Conservation (phyloP, 2,329 filamentous ascomycete species). For the Calycina herbarum region DNA sequence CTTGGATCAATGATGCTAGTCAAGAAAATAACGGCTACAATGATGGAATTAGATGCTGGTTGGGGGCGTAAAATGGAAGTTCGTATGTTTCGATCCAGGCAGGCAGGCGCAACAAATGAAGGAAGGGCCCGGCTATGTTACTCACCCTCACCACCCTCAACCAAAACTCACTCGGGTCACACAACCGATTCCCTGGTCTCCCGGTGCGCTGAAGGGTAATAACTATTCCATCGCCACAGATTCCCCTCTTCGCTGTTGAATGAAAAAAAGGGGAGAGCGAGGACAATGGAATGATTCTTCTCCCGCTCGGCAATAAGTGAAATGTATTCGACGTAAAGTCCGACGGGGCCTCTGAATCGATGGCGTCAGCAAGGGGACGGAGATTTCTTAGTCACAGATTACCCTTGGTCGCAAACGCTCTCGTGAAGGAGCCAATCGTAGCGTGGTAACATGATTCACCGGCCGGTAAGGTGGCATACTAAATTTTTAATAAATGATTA, state of each 20-base stretch:
- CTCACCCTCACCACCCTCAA: not conserved
- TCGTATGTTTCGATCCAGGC: not conserved
- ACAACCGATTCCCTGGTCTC: no score
- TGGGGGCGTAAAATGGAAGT: not conserved
- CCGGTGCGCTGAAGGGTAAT: no score
- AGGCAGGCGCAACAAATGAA: not conserved
- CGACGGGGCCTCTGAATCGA: not conserved
- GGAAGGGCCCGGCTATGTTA: not conserved
- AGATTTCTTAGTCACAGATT: no score
- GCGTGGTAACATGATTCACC: not conserved
- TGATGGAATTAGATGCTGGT: slow-evolving; percentile 2
- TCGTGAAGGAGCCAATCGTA: not conserved
- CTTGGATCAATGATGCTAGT: not conserved
- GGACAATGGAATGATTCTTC: not conserved
- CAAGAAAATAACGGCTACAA: not conserved
- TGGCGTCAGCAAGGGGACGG: not conserved
- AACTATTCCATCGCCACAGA: no score
- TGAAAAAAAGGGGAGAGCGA: no score
- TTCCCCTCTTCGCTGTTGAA: no score
- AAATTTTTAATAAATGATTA: not conserved
- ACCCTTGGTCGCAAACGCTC: no score
- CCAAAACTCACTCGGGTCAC: not conserved
- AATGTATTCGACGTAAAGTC: not conserved
- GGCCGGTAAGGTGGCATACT: not conserved
- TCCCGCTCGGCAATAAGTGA: not conserved